These are phyloP conservation scores for Sorghum bicolor DNA, from an alignment of 176 grass and related monocot genomes.

Conservation along the genomic window Sorghum_bicolor_NCBIv3 NC_012870.2:58040001-58040500, in stretches of 20 bases:
- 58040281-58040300: conserved; percentile 30
- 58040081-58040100: conserved; percentile 64
- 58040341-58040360: conserved; percentile 61
- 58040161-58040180: conserved; percentile 9
- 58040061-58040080: conserved; percentile 63
- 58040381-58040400: conserved; percentile 79
- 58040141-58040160: background rate
- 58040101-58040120: conserved; percentile 70
- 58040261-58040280: conserved; percentile 57
- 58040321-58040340: conserved; percentile 78
- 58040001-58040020: conserved; percentile 73
- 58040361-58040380: conserved; percentile 52
- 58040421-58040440: conserved; percentile 85
- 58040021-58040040: conserved; percentile 67
- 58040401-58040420: conserved; percentile 75
- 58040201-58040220: conserved; percentile 61
- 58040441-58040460: conserved; percentile 81
- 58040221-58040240: conserved; percentile 50
- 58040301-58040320: conserved; percentile 71
- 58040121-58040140: conserved; percentile 40
- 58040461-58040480: conserved; percentile 72
- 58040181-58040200: conserved; percentile 73
- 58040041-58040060: conserved; percentile 49
- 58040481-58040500: conserved; percentile 92
- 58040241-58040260: conserved; percentile 63